phyloP scores from a whole-genome alignment of 495 filamentous ascomycete genomes.

The Paragyromitra xinjiangensis region DNA sequence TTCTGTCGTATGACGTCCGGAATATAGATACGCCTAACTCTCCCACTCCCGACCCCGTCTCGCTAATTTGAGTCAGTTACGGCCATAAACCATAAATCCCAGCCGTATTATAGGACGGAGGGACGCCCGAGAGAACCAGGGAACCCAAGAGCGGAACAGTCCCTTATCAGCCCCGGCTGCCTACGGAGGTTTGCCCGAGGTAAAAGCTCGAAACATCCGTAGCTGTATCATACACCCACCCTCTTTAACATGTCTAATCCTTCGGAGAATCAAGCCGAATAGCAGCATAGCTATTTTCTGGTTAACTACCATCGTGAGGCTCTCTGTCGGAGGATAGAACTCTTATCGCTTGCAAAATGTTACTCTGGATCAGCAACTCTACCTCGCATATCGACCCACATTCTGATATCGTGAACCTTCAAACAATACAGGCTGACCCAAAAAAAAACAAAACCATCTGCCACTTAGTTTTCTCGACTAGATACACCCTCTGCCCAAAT shows the following conservation, averaged over 20 bases:
- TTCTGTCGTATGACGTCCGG: background rate
- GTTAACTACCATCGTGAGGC: background rate
- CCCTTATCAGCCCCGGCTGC: background rate
- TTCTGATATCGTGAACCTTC: background rate
- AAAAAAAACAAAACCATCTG: background rate
- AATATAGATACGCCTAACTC: slow-evolving; percentile 12
- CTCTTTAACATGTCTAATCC: background rate
- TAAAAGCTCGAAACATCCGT: background rate
- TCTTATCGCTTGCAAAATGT: background rate
- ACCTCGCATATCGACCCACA: background rate
- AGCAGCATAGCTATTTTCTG: background rate
- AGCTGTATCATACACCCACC: background rate
- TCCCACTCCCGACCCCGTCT: background rate
- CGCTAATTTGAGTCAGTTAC: background rate
- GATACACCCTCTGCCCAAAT: background rate
- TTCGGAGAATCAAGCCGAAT: background rate
- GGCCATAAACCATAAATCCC: background rate
- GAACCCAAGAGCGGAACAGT: background rate
- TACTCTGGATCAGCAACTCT: slow-evolving; percentile 10
- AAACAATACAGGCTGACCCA: background rate
- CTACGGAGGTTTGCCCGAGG: background rate
- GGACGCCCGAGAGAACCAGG: background rate
- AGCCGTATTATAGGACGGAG: background rate
- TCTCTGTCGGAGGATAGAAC: background rate
- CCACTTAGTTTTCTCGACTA: background rate